Percentiles rank a stretch among this genome's conserved stretches.
Conservation (phyloP, 345 rosid genomes). For the Psidium friedrichsthalianum region DNA sequence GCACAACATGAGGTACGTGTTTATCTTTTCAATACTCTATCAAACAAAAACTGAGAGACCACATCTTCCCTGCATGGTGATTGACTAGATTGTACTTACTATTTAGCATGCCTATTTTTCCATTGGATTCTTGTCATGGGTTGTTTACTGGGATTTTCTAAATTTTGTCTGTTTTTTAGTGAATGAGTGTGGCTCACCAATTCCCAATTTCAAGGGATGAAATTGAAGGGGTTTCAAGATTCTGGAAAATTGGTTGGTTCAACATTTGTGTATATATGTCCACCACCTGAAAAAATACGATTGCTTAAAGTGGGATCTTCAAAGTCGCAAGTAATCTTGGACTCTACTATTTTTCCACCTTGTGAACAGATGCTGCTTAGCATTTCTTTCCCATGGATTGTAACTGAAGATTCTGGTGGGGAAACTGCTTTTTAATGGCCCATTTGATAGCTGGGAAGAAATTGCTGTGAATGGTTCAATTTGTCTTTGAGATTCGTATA, state of each 20-base stretch:
- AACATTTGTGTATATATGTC: not conserved
- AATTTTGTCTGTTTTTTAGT: not conserved
- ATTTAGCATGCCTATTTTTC: not conserved
- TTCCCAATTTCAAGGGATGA: not conserved
- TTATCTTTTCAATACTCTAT: not conserved
- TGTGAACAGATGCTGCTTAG: not conserved
- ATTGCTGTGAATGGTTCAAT: not conserved
- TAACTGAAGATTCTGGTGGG: not conserved
- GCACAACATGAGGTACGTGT: conserved; percentile 63
- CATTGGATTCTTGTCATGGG: not conserved
- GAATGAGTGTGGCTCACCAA: not conserved
- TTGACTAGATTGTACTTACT: not conserved
- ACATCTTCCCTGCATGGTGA: not conserved
- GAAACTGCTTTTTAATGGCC: not conserved
- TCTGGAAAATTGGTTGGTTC: not conserved
- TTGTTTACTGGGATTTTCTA: not conserved
- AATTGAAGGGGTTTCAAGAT: not conserved
- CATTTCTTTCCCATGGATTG: not conserved
- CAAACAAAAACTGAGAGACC: not conserved
- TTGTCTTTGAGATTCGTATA: not conserved
- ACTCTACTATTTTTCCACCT: not conserved
- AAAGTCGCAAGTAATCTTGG: not conserved
- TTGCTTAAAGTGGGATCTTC: not conserved
- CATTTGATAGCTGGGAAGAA: not conserved
- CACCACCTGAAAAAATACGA: not conserved